Percentiles rank a stretch among this genome's conserved stretches.
These are phyloP conservation scores for Rhododendron simsii DNA, from an alignment of 148 eudicot genomes.

Conservation along the genomic window DNA sequence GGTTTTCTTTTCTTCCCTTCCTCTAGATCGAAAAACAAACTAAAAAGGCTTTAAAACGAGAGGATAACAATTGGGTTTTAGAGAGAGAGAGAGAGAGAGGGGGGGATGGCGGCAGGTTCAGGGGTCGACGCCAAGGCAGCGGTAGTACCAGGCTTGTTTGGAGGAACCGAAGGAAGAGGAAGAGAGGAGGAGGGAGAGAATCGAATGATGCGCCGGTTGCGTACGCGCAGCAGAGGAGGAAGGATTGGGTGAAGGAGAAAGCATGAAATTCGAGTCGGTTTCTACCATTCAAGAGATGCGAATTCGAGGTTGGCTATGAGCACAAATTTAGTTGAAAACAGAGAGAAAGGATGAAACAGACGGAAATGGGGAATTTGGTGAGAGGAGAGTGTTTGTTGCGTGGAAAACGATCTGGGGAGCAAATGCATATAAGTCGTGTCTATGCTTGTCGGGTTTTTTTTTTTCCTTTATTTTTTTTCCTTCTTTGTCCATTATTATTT, in stretches of 20 bases:
- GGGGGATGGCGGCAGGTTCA: neutral
- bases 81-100: neutral
- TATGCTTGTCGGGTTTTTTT: neutral
- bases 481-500: too few species aligned
- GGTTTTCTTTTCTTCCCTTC: neutral
- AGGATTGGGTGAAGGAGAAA: neutral
- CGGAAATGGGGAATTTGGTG: neutral
- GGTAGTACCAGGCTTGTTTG: conserved; percentile 62
- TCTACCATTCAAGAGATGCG: conserved; percentile 32
- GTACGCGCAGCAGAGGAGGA: conserved; percentile 12
- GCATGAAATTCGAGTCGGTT: conserved; percentile 17
- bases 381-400: neutral
- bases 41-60: neutral
- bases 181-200: conserved; percentile 2
- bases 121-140: conserved; percentile 46
- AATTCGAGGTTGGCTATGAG: neutral
- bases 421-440: neutral
- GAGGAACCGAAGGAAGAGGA: conserved; percentile 45
- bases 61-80: neutral
- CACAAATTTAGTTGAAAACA: neutral
- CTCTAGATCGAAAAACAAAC: neutral
- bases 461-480: too few species aligned
- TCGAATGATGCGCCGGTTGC: conserved; percentile 6
- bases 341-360: neutral
- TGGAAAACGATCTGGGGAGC: neutral